phyloP scores from a whole-genome alignment of 2,329 filamentous ascomycete genomes.

The Trichoderma simmonsii region DNA sequence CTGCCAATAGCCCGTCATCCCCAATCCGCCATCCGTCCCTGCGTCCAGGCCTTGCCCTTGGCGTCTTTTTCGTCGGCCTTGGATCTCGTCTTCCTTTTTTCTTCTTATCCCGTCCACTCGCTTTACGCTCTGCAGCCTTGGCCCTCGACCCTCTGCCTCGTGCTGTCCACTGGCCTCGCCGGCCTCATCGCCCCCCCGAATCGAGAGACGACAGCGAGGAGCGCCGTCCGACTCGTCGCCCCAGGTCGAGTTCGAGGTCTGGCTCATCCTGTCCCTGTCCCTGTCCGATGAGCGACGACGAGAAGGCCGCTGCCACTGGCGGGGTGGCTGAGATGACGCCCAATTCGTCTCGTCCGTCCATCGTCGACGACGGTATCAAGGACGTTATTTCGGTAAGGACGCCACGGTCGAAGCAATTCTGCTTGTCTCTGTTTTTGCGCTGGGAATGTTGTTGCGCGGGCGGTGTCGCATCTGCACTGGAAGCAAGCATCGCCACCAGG shows the following conservation, averaged over 20 bases:
- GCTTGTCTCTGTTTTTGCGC: neutral
- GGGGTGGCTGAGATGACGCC: slow-evolving; percentile 15
- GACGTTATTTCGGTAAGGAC: slow-evolving; percentile 18
- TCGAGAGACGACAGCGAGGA: neutral
- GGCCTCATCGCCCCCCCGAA: slow-evolving; percentile 5
- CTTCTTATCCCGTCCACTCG: neutral
- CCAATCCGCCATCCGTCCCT: slow-evolving; percentile 17
- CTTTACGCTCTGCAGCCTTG: neutral
- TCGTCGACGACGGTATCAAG: slow-evolving; percentile 17
- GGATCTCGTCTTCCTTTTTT: neutral
- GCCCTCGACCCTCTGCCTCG: neutral
- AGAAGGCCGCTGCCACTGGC: slow-evolving; percentile 12
- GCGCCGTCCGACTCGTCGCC: slow-evolving; percentile 4
- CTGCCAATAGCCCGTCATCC: neutral
- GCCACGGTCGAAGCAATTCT: neutral
- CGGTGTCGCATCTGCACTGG: neutral
- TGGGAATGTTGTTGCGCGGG: neutral
- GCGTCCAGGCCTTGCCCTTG: slow-evolving; percentile 13
- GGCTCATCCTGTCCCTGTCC: neutral
- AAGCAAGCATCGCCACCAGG: neutral
- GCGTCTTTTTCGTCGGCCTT: slow-evolving; percentile 2
- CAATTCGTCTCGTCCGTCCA: slow-evolving; percentile 19
- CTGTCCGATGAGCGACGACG: slow-evolving; percentile 16
- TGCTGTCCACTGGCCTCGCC: slow-evolving; percentile 10
- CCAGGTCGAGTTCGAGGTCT: neutral